A percentile compares a stretch with the other conserved stretches of the same genome.
phyloP scores from a whole-genome alignment of 768 basidiomycete genomes.

The Rhodocollybia butyracea region DNA sequence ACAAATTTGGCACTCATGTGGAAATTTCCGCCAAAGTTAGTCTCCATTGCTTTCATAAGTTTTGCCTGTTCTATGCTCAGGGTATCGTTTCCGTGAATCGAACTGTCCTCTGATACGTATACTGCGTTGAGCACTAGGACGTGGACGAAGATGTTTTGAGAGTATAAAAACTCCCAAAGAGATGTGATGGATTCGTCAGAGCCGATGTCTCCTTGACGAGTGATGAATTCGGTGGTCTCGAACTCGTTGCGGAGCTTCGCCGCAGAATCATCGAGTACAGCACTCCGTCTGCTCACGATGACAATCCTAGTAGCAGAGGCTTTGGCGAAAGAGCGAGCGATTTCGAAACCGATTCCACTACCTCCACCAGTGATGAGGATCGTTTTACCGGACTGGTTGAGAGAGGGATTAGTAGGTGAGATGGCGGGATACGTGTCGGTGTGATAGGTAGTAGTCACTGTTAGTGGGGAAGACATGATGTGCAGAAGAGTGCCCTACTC shows the following conservation, averaged over 20 bases:
- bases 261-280: neutral
- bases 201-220: constrained; percentile 2
- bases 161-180: neutral
- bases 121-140: neutral
- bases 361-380: constrained; percentile 1
- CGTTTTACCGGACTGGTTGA: neutral
- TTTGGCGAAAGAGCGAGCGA: neutral
- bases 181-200: neutral
- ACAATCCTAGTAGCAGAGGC: neutral
- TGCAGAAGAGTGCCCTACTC: too few relatives aligned
- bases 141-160: neutral
- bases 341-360: neutral
- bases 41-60: neutral
- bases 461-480: too few relatives aligned
- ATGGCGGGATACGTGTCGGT: neutral
- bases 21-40: neutral
- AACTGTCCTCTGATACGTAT: too few relatives aligned
- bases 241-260: neutral
- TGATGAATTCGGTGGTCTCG: neutral
- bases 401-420: neutral
- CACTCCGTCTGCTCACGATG: neutral
- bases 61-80: neutral
- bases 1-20: neutral
- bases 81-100: neutral
- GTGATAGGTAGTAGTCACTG: neutral